A percentile compares a stretch with the other conserved stretches of the same genome.
Evolutionary conservation across 2,329 filamentous ascomycete genomes (phyloP).

Genomic region (Chaetomiaceae sp.): DNA sequence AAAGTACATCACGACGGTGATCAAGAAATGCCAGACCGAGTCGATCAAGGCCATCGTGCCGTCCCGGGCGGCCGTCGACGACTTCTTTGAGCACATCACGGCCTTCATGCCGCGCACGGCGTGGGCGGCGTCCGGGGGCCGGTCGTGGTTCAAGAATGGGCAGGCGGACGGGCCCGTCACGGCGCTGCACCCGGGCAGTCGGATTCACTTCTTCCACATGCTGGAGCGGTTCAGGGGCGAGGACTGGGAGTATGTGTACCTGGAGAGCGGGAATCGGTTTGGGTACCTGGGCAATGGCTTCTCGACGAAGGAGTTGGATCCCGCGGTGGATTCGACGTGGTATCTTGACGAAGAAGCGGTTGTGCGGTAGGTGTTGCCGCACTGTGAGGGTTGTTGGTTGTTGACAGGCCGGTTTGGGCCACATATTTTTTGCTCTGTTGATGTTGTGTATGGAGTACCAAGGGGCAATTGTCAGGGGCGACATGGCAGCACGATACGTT

Average conservation of each 20-base stretch:
- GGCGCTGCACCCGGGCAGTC: slow-evolving; percentile 47
- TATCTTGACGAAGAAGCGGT: slow-evolving; percentile 33
- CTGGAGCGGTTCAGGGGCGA: slow-evolving; percentile 46
- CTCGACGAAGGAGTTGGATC: slow-evolving; percentile 41
- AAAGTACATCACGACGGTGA: slow-evolving; percentile 44
- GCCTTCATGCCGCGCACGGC: slow-evolving; percentile 50
- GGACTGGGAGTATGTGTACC: slow-evolving; percentile 49
- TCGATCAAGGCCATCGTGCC: slow-evolving; percentile 44
- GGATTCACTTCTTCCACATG: slow-evolving; percentile 51
- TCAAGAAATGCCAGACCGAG: slow-evolving; percentile 47
- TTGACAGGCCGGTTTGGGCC: no score
- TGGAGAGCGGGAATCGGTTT: slow-evolving; percentile 41
- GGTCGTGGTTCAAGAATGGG: slow-evolving; percentile 50
- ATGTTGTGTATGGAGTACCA: no score
- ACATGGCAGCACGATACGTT: no score
- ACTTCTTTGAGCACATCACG: slow-evolving; percentile 46
- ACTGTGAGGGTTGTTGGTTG: background rate
- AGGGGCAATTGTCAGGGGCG: no score
- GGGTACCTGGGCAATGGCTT: slow-evolving; percentile 51
- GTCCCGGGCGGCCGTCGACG: slow-evolving; percentile 42
- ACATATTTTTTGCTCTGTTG: no score
- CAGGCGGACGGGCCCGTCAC: slow-evolving; percentile 41
- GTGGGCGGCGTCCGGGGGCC: slow-evolving; percentile 41
- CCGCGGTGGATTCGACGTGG: slow-evolving; percentile 37
- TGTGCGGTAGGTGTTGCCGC: background rate